Evolutionary conservation across 164 flowering plant genomes (phyloP), one percentile per base, ranked within the genome.

Genomic region (Umbellularia californica): DNA sequence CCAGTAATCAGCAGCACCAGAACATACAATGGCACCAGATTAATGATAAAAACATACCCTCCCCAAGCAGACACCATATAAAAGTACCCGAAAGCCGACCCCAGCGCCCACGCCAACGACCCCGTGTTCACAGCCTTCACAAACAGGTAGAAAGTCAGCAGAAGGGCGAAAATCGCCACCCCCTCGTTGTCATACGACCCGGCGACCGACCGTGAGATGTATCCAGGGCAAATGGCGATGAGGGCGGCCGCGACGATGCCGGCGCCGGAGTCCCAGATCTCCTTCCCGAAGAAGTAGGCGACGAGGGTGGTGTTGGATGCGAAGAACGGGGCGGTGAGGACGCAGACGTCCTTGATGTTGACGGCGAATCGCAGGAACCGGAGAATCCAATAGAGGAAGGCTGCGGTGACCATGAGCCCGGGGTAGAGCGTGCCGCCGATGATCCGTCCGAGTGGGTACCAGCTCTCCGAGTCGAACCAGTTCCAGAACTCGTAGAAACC

Each of bases 21-120:
- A 50, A 92, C 99, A 82, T 95, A 95, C 15, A 93, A 87, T 1
- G 98, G 99, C 22, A 93, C 81, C 84, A 95, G 81, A 81, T 95
- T 95, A 69, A 95, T 95, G 24, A 95, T 95, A 74, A 95, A 95
- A 5, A 95, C 93, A 81, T 95, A 95, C 30, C 99, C 99, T 70
- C 99, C 98, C 98, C 99, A 95, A 1, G 99, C 99, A 0, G 98
- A 93, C 63, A 95, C 98, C 99, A 95, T 95, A 52, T 95, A 95
- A 69, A 95, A 95, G 79, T 93, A 95, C 5, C 95, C 97, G 71
- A 95, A 90, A 30, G 98, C 99, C 0, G 99, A 90, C 23, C 85
- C 99, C 80, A 95, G 62, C n/a, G 88, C 77, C 99, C 99, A 95
- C 1, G 98, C 90, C 22, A 95, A 82, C 11, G 94, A 92, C 7